Evolutionary conservation across 75 land plant genomes (phyloP).

Genomic region (Picea sitchensis): DNA sequence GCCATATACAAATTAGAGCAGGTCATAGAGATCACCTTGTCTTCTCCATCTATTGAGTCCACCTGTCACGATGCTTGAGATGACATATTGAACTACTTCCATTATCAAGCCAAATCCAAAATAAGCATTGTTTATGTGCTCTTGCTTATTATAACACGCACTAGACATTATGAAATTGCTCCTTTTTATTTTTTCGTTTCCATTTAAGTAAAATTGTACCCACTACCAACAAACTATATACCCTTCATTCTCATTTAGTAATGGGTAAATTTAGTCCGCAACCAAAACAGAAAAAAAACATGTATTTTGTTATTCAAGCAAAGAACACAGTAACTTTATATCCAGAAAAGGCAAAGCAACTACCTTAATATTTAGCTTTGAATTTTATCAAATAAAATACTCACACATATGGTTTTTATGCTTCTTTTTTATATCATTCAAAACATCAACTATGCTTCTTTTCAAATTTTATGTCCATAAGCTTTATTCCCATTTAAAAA

Average conservation of each 20-base stretch:
- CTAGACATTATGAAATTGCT: neutral
- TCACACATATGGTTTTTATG: no score
- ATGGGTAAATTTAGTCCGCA: neutral
- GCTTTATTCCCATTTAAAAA: neutral
- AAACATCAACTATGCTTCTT: no score
- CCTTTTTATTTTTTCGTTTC: neutral
- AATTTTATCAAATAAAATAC: neutral
- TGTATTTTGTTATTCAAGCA: neutral
- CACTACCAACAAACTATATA: neutral
- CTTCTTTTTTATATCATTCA: no score
- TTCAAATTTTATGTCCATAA: neutral
- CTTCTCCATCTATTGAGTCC: neutral
- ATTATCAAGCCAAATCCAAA: slow-evolving; percentile 12
- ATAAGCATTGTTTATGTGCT: slow-evolving; percentile 5
- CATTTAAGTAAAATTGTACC: neutral
- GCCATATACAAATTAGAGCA: neutral
- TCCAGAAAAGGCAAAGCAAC: neutral
- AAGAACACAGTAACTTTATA: neutral
- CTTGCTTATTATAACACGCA: slow-evolving; percentile 2
- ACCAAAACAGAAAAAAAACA: neutral
- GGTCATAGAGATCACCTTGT: neutral
- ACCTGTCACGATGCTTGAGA: neutral
- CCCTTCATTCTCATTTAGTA: slow-evolving; percentile 1
- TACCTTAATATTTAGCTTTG: neutral
- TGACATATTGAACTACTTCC: slow-evolving; percentile 3